Conservation (phyloP, 352 stramenopile species). For the Globisporangium sylvaticum region DNA sequence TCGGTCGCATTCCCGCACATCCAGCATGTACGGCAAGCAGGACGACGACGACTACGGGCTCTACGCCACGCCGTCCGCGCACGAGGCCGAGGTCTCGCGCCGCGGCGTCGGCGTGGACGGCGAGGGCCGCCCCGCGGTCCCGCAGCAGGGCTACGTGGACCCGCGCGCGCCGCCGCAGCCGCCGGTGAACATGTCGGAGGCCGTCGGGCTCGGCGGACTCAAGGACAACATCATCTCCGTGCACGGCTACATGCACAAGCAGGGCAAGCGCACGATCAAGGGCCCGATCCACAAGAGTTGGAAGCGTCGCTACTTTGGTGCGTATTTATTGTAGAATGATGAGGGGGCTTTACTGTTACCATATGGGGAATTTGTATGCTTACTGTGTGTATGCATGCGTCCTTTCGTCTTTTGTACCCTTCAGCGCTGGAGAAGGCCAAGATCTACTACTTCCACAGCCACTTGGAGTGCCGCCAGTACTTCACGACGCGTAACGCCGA, state of each 20-base stretch:
- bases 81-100: conserved; percentile 46
- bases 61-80: conserved; percentile 50
- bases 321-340: too few species aligned
- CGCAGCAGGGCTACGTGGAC: conserved; percentile 54
- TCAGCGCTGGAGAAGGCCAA: conserved; percentile 79
- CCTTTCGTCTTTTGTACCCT: conserved; percentile 30
- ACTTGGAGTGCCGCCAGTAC: conserved; percentile 84
- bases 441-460: conserved; percentile 88
- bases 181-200: conserved; percentile 54
- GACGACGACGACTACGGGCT: conserved; percentile 57
- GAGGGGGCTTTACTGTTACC: too few species aligned
- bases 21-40: conserved; percentile 45
- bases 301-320: conserved; percentile 82
- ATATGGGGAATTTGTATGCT: too few species aligned
- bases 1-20: not conserved
- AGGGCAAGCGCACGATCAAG: conserved; percentile 86
- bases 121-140: conserved; percentile 38
- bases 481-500: conserved; percentile 83
- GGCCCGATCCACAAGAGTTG: conserved; percentile 85
- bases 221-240: conserved; percentile 87
- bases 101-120: conserved; percentile 39
- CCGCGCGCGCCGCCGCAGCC: conserved; percentile 50
- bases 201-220: conserved; percentile 28
- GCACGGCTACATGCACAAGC: conserved; percentile 89
- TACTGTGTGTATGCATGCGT: too few species aligned